Evolutionary conservation across 345 rosid genomes (phyloP), one percentile per base, ranked within the genome.

Genomic region (Tarenaya hassleriana): DNA sequence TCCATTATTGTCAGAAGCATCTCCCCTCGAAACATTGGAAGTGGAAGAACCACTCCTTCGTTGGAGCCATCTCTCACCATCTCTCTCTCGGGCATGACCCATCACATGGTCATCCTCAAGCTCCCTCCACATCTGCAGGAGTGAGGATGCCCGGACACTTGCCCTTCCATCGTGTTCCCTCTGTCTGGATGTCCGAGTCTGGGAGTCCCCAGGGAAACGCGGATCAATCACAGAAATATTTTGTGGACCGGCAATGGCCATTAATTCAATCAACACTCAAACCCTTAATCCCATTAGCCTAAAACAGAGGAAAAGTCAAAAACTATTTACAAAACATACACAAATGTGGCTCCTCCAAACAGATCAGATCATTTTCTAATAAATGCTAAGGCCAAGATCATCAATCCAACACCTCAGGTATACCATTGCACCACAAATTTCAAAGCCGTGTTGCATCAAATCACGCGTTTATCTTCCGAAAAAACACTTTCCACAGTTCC

Each of bases 231-330:
- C 77, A 20, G 85, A 77, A 67, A 84, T 71, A 56, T 84, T 82
- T 69, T 82, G 98, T 42, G 87, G 66, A 20, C 95, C 84, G 45
- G 86, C 92, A 63, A 87, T 68, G 61, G 98, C 96, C 98, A 91
- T 87, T 11, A 47, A 52, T 41, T 35, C 65, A 53, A 61, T 41
- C 39, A 31, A 33, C 58, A 45, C 24, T 16, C 50, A 61, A 60
- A 37, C 24, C 56, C 60, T 62, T 73, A 52, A 67, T n/a, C 63
- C 79, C 75, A 75, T 82, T 74, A 52, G 52, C 73, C 74, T 67
- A 38, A 62, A 64, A 57, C 49, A 65, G 55, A 33, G 48, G 24
- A 55, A 55, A 69, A 67, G n/a, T 45, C 7, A 0, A 50, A 63
- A 56, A 52, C 31, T 37, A 72, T 73, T 75, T 60, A 66, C 72